A percentile compares a stretch with the other conserved stretches of the same genome.
Conservation (phyloP, 768 basidiomycete species). For the Tylopilus plumbeoviolaceoides region DNA sequence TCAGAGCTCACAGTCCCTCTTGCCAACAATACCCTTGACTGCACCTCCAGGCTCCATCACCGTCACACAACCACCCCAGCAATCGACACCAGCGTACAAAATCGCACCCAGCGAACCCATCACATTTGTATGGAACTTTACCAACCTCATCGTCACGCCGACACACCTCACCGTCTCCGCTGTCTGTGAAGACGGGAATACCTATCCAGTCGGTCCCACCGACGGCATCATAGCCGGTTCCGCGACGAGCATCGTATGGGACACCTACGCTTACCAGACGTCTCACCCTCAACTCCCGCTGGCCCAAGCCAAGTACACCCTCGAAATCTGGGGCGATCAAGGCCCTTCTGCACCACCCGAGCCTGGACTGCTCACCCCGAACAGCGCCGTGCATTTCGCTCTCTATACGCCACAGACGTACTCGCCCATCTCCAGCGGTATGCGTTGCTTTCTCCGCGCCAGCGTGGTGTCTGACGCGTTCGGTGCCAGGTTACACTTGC, state of each 20-base stretch:
- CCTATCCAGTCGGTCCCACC: slow-evolving; percentile 61
- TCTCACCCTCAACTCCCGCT: slow-evolving; percentile 47
- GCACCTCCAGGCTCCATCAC: slow-evolving; percentile 62
- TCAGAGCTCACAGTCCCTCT: slow-evolving; percentile 7
- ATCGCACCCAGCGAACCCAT: slow-evolving; percentile 69
- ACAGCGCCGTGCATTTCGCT: slow-evolving; percentile 50
- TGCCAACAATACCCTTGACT: slow-evolving; percentile 42
- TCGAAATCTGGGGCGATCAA: slow-evolving; percentile 53
- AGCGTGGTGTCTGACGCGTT: neutral
- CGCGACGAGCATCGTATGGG: slow-evolving; percentile 52
- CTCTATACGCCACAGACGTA: slow-evolving; percentile 53
- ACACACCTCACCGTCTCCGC: slow-evolving; percentile 55
- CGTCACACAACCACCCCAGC: slow-evolving; percentile 78
- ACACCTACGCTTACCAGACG: slow-evolving; percentile 51
- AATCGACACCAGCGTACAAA: slow-evolving; percentile 84
- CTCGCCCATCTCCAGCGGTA: slow-evolving; percentile 43
- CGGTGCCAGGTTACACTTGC: slow-evolving; percentile 13
- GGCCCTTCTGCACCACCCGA: slow-evolving; percentile 45
- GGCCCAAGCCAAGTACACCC: slow-evolving; percentile 54
- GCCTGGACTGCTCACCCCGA: slow-evolving; percentile 50
- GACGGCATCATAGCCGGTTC: slow-evolving; percentile 48
- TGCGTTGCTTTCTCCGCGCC: neutral
- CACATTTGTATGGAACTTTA: slow-evolving; percentile 92
- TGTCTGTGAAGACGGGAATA: slow-evolving; percentile 58
- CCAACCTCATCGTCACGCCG: slow-evolving; percentile 65